Conservation (phyloP, 2,329 filamentous ascomycete species). For the Pseudocercospora macadamiae region DNA sequence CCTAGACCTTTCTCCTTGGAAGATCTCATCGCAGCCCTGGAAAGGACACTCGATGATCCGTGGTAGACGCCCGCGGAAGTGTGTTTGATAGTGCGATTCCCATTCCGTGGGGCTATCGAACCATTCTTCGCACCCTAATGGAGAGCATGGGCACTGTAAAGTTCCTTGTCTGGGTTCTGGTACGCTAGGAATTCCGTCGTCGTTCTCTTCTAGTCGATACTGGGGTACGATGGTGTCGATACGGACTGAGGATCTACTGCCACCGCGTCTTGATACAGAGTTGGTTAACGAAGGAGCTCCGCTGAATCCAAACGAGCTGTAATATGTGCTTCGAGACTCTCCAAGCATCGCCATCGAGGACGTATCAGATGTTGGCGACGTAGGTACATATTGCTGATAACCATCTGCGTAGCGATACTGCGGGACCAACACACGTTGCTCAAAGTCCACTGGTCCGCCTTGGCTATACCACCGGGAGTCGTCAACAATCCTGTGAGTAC, state of each 20-base stretch:
- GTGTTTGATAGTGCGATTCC: conserved; percentile 24
- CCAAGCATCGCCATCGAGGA: conserved; percentile 13
- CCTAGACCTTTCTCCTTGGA: conserved; percentile 7
- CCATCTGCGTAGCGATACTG: background rate
- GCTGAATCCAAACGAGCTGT: background rate
- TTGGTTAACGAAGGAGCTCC: conserved; percentile 15
- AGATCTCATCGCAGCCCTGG: conserved; percentile 13
- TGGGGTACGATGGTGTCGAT: conserved; percentile 1
- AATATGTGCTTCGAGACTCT: background rate
- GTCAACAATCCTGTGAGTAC: background rate
- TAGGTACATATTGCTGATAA: background rate
- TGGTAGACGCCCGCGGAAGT: conserved; percentile 24
- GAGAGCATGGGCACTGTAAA: conserved; percentile 25
- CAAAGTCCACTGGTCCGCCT: background rate
- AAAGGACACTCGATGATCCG: conserved; percentile 24
- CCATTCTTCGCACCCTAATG: conserved; percentile 23
- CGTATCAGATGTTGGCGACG: conserved; percentile 8
- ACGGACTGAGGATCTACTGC: background rate
- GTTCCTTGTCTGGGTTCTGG: background rate
- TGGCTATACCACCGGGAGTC: background rate
- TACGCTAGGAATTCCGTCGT: background rate
- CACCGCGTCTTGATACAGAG: background rate
- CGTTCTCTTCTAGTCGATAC: conserved; percentile 5
- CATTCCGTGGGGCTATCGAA: conserved; percentile 15
- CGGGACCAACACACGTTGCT: background rate